A percentile compares a stretch with the other conserved stretches of the same genome.
phyloP scores from a whole-genome alignment of 2,329 filamentous ascomycete species.

The Pseudovirgaria hyperparasitica region DNA sequence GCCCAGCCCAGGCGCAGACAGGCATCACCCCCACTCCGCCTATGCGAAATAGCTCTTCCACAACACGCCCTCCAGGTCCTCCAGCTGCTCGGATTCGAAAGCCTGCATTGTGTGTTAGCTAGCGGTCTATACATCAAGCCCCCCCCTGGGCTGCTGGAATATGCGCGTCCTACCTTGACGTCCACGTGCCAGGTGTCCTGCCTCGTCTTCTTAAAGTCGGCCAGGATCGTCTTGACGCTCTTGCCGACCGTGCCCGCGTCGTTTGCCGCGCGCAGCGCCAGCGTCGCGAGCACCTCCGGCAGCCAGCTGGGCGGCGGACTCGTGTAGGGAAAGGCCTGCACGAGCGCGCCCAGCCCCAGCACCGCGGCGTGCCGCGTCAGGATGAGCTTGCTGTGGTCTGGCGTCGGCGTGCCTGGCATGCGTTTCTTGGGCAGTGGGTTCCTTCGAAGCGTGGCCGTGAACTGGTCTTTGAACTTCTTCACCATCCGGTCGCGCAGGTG shows the following conservation, averaged over 20 bases:
- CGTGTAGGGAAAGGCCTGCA: slow-evolving; percentile 92
- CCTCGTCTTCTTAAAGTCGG: slow-evolving; percentile 98
- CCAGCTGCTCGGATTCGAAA: slow-evolving; percentile 84
- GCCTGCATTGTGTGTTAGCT: slow-evolving; percentile 34
- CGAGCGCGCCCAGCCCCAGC: slow-evolving; percentile 74
- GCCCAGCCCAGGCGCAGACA: not conserved
- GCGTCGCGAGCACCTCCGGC: slow-evolving; percentile 75
- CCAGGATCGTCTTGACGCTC: slow-evolving; percentile 84
- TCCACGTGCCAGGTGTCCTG: slow-evolving; percentile 98
- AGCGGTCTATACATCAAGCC: no score
- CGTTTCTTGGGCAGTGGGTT: slow-evolving; percentile 74
- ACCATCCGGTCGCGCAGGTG: slow-evolving; percentile 70
- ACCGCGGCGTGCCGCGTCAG: slow-evolving; percentile 82
- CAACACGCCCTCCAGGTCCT: slow-evolving; percentile 87
- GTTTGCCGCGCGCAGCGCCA: slow-evolving; percentile 74
- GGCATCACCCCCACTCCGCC: slow-evolving; percentile 1
- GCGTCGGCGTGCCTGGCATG: slow-evolving; percentile 51
- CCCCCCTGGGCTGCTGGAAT: slow-evolving; percentile 1
- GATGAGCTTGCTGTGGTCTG: slow-evolving; percentile 63
- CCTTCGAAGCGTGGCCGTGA: slow-evolving; percentile 61
- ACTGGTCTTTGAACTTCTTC: slow-evolving; percentile 59
- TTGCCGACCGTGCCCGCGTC: slow-evolving; percentile 90
- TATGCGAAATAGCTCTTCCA: slow-evolving; percentile 99
- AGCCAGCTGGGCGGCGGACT: slow-evolving; percentile 89
- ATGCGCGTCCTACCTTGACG: slow-evolving; percentile 66